These are phyloP conservation scores for Henningerozyma blattae DNA, from an alignment of 805 yeast species.

Conservation along the genomic window DNA sequence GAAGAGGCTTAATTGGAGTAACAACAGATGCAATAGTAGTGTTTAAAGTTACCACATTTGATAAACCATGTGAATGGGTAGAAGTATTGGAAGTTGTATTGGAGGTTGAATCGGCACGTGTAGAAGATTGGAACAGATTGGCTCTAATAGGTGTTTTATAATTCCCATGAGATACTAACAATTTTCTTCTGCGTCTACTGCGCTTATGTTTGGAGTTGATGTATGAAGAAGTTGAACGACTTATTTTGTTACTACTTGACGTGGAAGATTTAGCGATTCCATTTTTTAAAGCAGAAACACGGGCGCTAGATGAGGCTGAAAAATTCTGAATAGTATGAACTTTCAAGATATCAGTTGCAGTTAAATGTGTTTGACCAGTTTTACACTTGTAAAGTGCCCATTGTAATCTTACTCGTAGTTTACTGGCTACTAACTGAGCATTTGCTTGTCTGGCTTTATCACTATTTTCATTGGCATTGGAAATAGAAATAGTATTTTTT, in stretches of 20 bases:
- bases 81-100: background rate
- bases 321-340: too few relatives aligned
- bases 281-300: too few relatives aligned
- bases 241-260: background rate
- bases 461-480: too few relatives aligned
- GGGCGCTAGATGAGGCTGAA: too few relatives aligned
- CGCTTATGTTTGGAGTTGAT: constrained; percentile 1
- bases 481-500: too few relatives aligned
- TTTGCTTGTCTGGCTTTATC: too few relatives aligned
- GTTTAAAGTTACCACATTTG: background rate
- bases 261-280: background rate
- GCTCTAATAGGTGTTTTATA: constrained; percentile 15
- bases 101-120: background rate
- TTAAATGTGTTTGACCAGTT: constrained; percentile 32
- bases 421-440: constrained; percentile 11
- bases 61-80: background rate
- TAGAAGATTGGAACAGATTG: background rate
- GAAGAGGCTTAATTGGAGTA: too few relatives aligned
- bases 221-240: too few relatives aligned
- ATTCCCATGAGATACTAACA: constrained; percentile 19
- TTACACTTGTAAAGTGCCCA: constrained; percentile 41
- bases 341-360: background rate
- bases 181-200: constrained; percentile 12
- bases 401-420: constrained; percentile 35
- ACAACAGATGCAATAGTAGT: background rate